A percentile compares a stretch with the other conserved stretches of the same genome.
These are phyloP conservation scores for Polygonum maritimum DNA, from an alignment of 148 eudicot species.

Conservation along the genomic window DNA sequence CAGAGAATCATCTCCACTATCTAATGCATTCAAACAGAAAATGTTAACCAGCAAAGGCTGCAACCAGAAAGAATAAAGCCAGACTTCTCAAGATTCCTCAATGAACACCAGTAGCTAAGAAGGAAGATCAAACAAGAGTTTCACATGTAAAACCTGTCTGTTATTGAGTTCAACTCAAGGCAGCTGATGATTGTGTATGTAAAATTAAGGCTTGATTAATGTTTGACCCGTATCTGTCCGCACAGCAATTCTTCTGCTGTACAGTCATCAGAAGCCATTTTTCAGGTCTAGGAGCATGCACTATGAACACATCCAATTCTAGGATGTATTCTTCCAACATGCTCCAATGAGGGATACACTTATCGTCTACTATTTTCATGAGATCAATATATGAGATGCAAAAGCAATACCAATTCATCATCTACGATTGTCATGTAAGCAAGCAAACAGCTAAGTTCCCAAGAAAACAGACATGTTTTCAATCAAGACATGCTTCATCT, in stretches of 20 bases:
- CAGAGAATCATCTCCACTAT: background rate
- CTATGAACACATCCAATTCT: constrained; percentile 49
- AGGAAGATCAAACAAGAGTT: background rate
- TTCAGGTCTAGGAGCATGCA: constrained; percentile 46
- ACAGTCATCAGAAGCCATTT: constrained; percentile 82
- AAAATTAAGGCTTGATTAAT: constrained; percentile 8
- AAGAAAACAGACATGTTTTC: background rate
- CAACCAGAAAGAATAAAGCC: background rate
- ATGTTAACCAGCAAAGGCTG: background rate
- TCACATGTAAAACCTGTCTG: background rate
- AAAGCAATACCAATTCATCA: background rate
- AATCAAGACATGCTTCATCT: background rate
- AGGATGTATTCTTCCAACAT: constrained; percentile 37
- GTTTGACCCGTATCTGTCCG: constrained; percentile 87
- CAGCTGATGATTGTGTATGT: background rate
- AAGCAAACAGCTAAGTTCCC: background rate
- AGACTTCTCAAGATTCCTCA: background rate
- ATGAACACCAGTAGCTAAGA: background rate
- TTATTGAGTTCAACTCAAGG: background rate
- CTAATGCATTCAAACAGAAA: background rate
- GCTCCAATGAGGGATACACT: constrained; percentile 22
- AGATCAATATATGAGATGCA: background rate
- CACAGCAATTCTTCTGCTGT: constrained; percentile 61
- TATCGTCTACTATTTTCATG: background rate
- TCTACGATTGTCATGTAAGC: background rate